A percentile compares a stretch with the other conserved stretches of the same genome.
These are phyloP conservation scores for Ustilago cynodontis DNA, from an alignment of 1,284 basidiomycete species.

Conservation along the genomic window DNA sequence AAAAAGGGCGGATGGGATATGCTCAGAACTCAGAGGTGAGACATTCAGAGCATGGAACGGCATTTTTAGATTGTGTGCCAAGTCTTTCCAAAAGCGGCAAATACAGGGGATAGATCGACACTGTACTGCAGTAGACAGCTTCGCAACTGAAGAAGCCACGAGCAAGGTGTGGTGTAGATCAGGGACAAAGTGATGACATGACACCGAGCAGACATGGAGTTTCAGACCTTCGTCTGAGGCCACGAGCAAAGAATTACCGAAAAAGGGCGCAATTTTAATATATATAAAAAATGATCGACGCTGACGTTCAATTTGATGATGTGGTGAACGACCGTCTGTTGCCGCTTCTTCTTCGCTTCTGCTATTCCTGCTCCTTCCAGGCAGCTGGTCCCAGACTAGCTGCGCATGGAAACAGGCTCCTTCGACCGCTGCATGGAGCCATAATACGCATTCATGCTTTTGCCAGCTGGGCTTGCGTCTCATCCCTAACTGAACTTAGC, in stretches of 20 bases:
- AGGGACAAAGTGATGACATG: slow-evolving; percentile 3
- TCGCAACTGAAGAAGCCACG: no score
- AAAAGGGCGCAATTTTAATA: neutral
- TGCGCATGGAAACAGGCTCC: slow-evolving; percentile 1
- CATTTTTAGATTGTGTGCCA: neutral
- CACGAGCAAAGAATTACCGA: slow-evolving; percentile 6
- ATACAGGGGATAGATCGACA: neutral
- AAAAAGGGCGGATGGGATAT: neutral
- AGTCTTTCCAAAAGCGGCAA: slow-evolving; percentile 13
- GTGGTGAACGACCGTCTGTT: slow-evolving; percentile 2
- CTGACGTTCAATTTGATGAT: slow-evolving; percentile 5
- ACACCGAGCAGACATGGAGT: neutral
- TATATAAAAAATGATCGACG: neutral
- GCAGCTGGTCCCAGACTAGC: slow-evolving; percentile 2
- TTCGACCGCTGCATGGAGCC: slow-evolving; percentile 16
- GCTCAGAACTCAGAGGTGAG: slow-evolving; percentile 13
- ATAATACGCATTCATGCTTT: slow-evolving; percentile 13
- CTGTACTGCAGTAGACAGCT: no score
- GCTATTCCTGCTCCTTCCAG: neutral
- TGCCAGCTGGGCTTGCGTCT: neutral
- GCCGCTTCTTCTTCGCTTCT: neutral
- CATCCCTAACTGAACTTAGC: neutral
- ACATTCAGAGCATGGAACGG: slow-evolving; percentile 5
- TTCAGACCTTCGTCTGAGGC: no score
- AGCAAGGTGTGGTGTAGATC: neutral